Evolutionary conservation across 2,329 filamentous ascomycete species (phyloP).

Genomic region (Colletotrichum coccodes): DNA sequence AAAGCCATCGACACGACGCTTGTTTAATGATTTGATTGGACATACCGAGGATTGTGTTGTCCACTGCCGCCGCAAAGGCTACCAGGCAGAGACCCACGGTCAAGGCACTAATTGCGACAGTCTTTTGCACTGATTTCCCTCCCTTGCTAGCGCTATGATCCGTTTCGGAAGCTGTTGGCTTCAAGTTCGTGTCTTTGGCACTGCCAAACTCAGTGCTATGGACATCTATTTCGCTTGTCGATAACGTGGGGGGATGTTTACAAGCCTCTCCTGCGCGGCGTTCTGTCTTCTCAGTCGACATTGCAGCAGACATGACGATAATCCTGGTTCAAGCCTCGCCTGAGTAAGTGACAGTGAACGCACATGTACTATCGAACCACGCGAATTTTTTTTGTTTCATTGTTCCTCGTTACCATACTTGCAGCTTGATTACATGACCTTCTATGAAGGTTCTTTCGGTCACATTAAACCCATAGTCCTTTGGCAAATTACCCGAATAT

Average conservation of each 20-base stretch:
- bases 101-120: background rate
- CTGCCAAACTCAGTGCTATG: background rate
- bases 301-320: background rate
- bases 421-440: background rate
- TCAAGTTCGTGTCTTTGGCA: background rate
- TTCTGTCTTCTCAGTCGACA: background rate
- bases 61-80: conserved; percentile 3
- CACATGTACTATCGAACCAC: background rate
- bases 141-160: background rate
- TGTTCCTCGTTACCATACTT: background rate
- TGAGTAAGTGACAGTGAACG: background rate
- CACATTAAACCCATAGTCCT: background rate
- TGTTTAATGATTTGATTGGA: background rate
- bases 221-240: background rate
- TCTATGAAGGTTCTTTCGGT: background rate
- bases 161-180: background rate
- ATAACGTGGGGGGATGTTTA: background rate
- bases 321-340: background rate
- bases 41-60: conserved; percentile 6
- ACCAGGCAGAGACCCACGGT: background rate
- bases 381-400: background rate
- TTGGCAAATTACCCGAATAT: background rate
- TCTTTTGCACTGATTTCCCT: background rate
- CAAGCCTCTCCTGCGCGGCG: background rate
- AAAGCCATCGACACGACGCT: background rate